A percentile compares a stretch with the other conserved stretches of the same genome.
Conservation (phyloP, 768 basidiomycete genomes). For the Steccherinum ochraceum region DNA sequence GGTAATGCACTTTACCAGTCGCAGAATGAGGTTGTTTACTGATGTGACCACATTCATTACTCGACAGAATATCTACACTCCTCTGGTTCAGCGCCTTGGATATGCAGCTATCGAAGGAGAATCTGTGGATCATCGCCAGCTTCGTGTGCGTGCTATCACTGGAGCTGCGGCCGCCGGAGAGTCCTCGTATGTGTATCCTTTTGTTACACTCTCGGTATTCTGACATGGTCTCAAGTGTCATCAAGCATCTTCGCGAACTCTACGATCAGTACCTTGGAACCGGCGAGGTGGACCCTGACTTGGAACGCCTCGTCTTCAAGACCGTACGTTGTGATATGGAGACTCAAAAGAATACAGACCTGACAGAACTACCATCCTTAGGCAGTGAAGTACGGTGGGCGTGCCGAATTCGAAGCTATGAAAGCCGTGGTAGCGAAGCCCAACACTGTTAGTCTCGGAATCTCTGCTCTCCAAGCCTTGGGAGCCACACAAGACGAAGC, state of each 20-base stretch:
- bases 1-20: too few species aligned
- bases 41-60: too few species aligned
- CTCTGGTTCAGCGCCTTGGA: constrained; percentile 73
- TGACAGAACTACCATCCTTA: too few species aligned
- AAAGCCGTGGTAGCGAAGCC: constrained; percentile 65
- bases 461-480: constrained; percentile 55
- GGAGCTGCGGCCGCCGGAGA: constrained; percentile 47
- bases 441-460: constrained; percentile 65
- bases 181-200: constrained; percentile 23
- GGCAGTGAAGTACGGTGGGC: constrained; percentile 73
- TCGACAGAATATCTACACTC: constrained; percentile 74
- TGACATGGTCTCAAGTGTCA: constrained; percentile 40
- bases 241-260: not conserved
- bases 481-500: constrained; percentile 29
- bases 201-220: not conserved
- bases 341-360: too few species aligned
- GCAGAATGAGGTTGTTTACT: too few species aligned
- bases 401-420: constrained; percentile 67
- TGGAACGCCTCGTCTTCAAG: constrained; percentile 51
- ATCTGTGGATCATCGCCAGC: constrained; percentile 54
- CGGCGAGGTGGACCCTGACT: constrained; percentile 79
- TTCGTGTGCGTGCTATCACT: constrained; percentile 69
- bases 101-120: constrained; percentile 69
- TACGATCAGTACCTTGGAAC: constrained; percentile 46
- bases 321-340: constrained; percentile 17